A percentile compares a stretch with the other conserved stretches of the same genome.
phyloP scores from a whole-genome alignment of 306 rosid genomes.

The Aeschynomene evenia region DNA sequence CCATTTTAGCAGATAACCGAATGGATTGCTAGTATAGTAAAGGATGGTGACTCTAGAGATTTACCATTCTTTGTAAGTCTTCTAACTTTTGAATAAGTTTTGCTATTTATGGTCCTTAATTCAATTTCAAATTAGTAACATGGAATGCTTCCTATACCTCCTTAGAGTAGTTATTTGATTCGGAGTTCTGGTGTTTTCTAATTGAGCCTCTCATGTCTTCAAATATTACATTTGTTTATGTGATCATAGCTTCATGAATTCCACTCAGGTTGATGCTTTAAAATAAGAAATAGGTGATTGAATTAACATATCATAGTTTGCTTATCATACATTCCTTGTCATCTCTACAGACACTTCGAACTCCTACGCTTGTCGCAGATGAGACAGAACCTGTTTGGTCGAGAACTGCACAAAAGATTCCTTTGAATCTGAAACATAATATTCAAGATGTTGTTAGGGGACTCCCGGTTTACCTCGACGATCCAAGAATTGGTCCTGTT shows the following conservation, averaged over 20 bases:
- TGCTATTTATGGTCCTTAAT: neutral
- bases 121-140: neutral
- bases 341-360: constrained; percentile 57
- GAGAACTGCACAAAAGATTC: constrained; percentile 46
- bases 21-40: constrained; percentile 75
- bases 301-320: neutral
- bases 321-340: neutral
- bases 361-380: constrained; percentile 76
- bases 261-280: neutral
- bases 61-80: constrained; percentile 79
- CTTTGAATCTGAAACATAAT: constrained; percentile 48
- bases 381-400: constrained; percentile 66
- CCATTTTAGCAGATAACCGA: constrained; percentile 52
- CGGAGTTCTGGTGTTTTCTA: neutral
- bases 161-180: neutral
- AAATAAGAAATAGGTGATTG: neutral
- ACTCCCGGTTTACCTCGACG: constrained; percentile 49
- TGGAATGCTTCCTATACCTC: neutral
- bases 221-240: neutral
- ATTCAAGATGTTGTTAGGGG: constrained; percentile 38
- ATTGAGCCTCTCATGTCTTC: neutral
- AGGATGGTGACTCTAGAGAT: constrained; percentile 85
- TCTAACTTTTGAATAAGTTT: constrained; percentile 11
- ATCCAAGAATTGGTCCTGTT: constrained; percentile 86
- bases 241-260: constrained; percentile 3